Conservation (phyloP, 805 yeast genomes). For the Metschnikowia koreensis region DNA sequence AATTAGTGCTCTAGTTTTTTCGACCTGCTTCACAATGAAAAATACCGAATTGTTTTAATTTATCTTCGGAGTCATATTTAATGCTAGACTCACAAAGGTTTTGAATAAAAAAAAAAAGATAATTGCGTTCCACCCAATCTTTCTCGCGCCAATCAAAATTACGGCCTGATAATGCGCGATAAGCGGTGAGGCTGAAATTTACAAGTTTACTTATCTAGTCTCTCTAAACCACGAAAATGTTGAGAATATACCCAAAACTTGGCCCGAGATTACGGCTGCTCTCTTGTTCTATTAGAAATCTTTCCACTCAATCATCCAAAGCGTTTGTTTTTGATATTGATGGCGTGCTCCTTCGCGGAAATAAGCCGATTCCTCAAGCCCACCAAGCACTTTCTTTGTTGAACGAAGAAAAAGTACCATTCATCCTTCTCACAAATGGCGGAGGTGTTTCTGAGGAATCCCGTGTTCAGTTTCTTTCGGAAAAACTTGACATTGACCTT, state of each 20-base stretch:
- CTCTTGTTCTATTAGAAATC: background rate
- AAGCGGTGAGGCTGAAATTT: background rate
- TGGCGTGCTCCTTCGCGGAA: slow-evolving; percentile 82
- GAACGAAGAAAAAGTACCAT: slow-evolving; percentile 60
- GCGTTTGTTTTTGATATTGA: slow-evolving; percentile 61
- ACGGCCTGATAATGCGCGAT: background rate
- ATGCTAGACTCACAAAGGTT: no score
- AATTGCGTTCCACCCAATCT: background rate
- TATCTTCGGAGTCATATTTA: no score
- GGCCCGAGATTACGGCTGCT: background rate
- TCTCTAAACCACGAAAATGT: background rate
- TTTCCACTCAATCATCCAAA: slow-evolving; percentile 9
- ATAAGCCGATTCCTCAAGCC: slow-evolving; percentile 64
- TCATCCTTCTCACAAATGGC: slow-evolving; percentile 84
- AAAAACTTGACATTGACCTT: slow-evolving; percentile 44
- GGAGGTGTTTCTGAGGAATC: slow-evolving; percentile 73
- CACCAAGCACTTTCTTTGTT: slow-evolving; percentile 55
- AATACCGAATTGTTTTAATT: no score
- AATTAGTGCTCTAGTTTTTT: no score
- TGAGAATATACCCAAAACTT: background rate
- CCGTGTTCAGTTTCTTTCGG: slow-evolving; percentile 54
- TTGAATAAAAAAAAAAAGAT: background rate
- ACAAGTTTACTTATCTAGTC: background rate
- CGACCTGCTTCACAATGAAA: no score
- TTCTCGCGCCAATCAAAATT: background rate